Percentiles rank a stretch among this genome's conserved stretches.
phyloP scores from a whole-genome alignment of 768 basidiomycete genomes.

The Naganishia vaughanmartiniae region DNA sequence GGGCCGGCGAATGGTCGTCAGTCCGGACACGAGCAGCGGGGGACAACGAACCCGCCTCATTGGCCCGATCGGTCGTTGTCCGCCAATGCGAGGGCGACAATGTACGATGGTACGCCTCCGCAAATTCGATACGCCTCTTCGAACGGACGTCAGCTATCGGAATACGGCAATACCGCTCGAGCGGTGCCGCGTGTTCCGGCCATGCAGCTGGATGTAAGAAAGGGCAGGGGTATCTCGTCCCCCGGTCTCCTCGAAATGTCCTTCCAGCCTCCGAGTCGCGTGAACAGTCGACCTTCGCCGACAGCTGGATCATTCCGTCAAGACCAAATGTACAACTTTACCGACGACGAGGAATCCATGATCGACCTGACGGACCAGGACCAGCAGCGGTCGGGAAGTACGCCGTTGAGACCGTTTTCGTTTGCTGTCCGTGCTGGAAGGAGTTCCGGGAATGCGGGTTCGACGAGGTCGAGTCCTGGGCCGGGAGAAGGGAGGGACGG shows the following conservation, averaged over 20 bases:
- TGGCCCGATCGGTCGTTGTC: background rate
- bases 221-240: conserved; percentile 36
- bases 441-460: conserved; percentile 31
- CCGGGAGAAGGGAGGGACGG: conserved; percentile 37
- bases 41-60: background rate
- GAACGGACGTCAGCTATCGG: background rate
- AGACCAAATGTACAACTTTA: conserved; percentile 21
- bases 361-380: conserved; percentile 14
- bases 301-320: conserved; percentile 2
- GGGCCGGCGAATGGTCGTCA: background rate
- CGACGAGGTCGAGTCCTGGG: conserved; percentile 31
- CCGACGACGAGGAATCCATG: conserved; percentile 2
- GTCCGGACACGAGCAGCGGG: background rate
- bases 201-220: conserved; percentile 29
- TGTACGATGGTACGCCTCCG: background rate
- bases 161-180: background rate
- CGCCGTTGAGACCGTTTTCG: conserved; percentile 50
- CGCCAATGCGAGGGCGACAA: background rate
- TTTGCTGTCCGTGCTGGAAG: conserved; percentile 52
- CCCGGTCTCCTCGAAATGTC: conserved; percentile 37
- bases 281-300: background rate
- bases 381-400: background rate
- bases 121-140: background rate
- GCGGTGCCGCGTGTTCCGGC: conserved; percentile 2
- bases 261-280: conserved; percentile 1